These are phyloP conservation scores for Elongisporangium prolatum DNA, from an alignment of 352 stramenopile genomes.

Conservation along the genomic window DNA sequence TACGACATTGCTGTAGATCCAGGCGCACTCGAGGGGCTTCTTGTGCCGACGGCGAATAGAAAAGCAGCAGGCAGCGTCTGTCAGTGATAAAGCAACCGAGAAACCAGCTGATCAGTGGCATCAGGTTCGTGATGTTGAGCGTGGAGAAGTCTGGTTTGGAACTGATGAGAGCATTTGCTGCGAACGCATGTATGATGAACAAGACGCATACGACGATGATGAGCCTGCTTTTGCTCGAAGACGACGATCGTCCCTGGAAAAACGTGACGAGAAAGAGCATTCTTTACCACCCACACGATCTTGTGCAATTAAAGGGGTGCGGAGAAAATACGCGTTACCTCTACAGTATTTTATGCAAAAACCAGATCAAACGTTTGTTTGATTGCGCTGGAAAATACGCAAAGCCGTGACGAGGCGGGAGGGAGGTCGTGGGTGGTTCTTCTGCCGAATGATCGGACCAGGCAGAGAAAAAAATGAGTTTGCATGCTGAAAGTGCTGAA, in stretches of 20 bases:
- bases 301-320: background rate
- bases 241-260: constrained; percentile 9
- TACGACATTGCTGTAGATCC: constrained; percentile 42
- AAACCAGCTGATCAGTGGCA: constrained; percentile 42
- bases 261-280: constrained; percentile 10
- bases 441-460: too few relatives aligned
- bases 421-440: too few relatives aligned
- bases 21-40: constrained; percentile 57
- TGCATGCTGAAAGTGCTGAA: too few relatives aligned
- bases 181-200: constrained; percentile 26
- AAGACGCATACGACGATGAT: constrained; percentile 5
- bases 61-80: constrained; percentile 10
- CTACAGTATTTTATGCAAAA: background rate
- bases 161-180: constrained; percentile 44
- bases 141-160: constrained; percentile 63
- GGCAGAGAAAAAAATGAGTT: too few relatives aligned
- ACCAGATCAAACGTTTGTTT: background rate
- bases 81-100: background rate
- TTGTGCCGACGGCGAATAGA: constrained; percentile 28
- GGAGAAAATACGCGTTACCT: background rate
- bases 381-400: background rate
- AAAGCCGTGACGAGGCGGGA: too few relatives aligned
- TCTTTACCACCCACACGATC: background rate
- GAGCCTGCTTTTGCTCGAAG: constrained; percentile 5
- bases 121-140: constrained; percentile 65